A percentile compares a stretch with the other conserved stretches of the same genome.
Evolutionary conservation across 495 filamentous ascomycete species (phyloP).

Genomic region (Hyaloscypha bicolor): DNA sequence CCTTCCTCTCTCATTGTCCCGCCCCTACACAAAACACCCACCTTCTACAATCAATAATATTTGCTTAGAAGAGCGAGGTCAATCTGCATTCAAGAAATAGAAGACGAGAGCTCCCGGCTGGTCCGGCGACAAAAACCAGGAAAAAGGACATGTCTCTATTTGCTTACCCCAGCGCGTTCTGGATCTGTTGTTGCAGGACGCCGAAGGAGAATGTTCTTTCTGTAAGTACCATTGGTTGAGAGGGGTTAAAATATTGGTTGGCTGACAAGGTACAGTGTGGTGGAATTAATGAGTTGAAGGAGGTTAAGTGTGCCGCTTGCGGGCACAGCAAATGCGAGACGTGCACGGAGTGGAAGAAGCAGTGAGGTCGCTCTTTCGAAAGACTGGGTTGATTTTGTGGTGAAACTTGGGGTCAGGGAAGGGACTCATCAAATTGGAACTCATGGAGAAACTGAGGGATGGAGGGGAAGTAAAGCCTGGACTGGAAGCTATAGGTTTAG

Average conservation of each 20-base stretch:
- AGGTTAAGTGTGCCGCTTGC: neutral
- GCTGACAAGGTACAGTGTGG: neutral
- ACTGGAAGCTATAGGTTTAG: too few species aligned
- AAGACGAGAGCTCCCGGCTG: neutral
- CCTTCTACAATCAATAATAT: neutral
- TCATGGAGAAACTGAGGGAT: neutral
- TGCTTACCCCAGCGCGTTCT: constrained; percentile 17
- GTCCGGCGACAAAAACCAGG: neutral
- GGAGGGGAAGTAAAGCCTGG: too few species aligned
- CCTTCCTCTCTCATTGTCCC: neutral
- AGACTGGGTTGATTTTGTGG: too few species aligned
- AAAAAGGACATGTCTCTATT: constrained; percentile 7
- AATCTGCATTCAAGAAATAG: constrained; percentile 2
- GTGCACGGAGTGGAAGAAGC: neutral
- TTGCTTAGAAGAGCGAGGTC: neutral
- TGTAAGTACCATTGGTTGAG: neutral
- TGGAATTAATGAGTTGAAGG: neutral
- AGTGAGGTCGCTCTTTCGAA: neutral
- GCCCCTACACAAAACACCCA: neutral
- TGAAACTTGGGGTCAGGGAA: neutral
- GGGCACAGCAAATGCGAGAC: neutral
- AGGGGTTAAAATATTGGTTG: neutral
- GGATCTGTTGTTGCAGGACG: constrained; percentile 19
- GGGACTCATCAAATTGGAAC: neutral
- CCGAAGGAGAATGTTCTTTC: constrained; percentile 10